Percentiles rank a stretch among this genome's conserved stretches.
phyloP scores from a whole-genome alignment of 2,329 filamentous ascomycete genomes.

The Aspergillus alliaceus region DNA sequence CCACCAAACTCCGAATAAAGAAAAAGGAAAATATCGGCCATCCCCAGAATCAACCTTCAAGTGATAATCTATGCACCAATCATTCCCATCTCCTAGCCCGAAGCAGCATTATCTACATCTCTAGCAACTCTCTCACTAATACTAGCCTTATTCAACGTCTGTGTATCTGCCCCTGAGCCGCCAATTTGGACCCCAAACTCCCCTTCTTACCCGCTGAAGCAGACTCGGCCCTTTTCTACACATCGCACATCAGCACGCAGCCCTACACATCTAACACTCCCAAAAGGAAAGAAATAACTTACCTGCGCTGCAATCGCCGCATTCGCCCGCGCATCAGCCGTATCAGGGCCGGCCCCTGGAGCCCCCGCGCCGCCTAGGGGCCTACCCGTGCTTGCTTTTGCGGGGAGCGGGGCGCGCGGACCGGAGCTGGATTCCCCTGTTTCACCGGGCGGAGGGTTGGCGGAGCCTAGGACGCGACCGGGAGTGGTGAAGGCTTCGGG shows the following conservation, averaged over 20 bases:
- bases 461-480: slow-evolving; percentile 68
- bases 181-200: slow-evolving; percentile 69
- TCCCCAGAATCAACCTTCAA: background rate
- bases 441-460: slow-evolving; percentile 25
- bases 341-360: slow-evolving; percentile 8
- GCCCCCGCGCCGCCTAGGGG: slow-evolving; percentile 48
- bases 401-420: slow-evolving; percentile 50
- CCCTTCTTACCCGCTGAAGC: slow-evolving; percentile 53
- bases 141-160: slow-evolving; percentile 68
- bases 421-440: slow-evolving; percentile 46
- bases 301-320: slow-evolving; percentile 87
- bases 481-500: slow-evolving; percentile 68
- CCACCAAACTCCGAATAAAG: background rate
- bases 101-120: slow-evolving; percentile 64
- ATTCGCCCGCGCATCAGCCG: slow-evolving; percentile 64
- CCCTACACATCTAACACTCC: background rate
- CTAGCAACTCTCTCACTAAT: slow-evolving; percentile 64
- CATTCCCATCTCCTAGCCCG: slow-evolving; percentile 61
- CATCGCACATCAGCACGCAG: background rate
- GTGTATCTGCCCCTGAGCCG: slow-evolving; percentile 69
- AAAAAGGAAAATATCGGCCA: background rate
- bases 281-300: slow-evolving; percentile 32
- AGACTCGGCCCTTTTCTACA: slow-evolving; percentile 65
- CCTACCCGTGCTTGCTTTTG: slow-evolving; percentile 51
- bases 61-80: slow-evolving; percentile 8